A percentile compares a stretch with the other conserved stretches of the same genome.
Evolutionary conservation across 225 moss, liverwort and hornwort species (phyloP).

Genomic region (Pseudoscleropodium purum): DNA sequence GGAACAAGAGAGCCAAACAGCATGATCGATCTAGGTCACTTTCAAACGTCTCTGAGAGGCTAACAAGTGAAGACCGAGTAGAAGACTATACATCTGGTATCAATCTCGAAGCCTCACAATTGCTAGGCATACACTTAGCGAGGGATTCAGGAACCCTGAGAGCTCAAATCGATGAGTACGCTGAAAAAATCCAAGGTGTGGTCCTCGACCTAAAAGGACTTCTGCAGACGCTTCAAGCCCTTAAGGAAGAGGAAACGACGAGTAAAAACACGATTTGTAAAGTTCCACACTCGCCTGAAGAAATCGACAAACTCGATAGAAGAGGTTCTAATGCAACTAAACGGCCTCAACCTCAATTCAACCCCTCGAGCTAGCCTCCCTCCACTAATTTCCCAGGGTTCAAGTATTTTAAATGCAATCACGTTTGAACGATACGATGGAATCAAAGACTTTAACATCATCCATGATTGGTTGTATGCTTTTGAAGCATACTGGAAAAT

Average conservation of each 20-base stretch:
- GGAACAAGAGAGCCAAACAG: conserved; percentile 3
- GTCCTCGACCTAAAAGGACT: background rate
- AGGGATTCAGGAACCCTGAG: background rate
- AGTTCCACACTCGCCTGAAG: background rate
- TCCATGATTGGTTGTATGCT: conserved; percentile 35
- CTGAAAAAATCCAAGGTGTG: conserved; percentile 8
- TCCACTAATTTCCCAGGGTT: background rate
- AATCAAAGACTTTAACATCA: conserved; percentile 20
- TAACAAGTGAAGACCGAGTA: background rate
- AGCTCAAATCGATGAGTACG: conserved; percentile 20
- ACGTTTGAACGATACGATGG: conserved; percentile 25
- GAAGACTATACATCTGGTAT: conserved; percentile 1
- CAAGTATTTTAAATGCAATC: conserved; percentile 15
- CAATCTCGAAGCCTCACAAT: conserved; percentile 2
- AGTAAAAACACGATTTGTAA: background rate
- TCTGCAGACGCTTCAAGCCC: conserved; percentile 9
- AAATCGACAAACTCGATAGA: background rate
- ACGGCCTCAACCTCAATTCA: conserved; percentile 1
- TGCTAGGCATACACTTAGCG: background rate
- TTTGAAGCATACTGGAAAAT: conserved; percentile 36
- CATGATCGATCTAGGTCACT: background rate
- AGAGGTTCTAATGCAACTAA: background rate
- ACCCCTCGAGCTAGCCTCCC: background rate
- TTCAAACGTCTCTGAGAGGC: background rate
- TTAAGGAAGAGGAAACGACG: background rate